A percentile compares a stretch with the other conserved stretches of the same genome.
Evolutionary conservation across 306 rosid species (phyloP).

Genomic region (Erythrophleum fordii): DNA sequence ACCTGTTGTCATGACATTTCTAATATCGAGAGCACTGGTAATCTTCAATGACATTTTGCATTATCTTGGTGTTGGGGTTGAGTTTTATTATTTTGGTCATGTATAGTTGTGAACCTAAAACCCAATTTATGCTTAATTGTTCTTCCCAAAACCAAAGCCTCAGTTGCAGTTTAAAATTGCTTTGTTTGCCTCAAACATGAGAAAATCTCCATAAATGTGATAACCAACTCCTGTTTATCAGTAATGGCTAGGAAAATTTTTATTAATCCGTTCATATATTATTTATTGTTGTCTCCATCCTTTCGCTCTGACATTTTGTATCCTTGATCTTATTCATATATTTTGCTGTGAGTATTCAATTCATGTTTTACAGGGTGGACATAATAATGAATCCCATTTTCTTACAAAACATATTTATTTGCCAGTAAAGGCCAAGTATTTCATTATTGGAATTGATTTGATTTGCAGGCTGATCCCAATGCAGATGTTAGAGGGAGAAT

Average conservation of each 20-base stretch:
- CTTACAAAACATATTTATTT: not conserved
- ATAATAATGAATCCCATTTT: not conserved
- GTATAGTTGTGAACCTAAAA: not conserved
- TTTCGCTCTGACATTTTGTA: conserved; percentile 6
- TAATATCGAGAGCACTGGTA: conserved; percentile 97
- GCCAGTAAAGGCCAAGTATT: conserved; percentile 2
- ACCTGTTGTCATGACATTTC: conserved; percentile 92
- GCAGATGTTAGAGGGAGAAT: conserved; percentile 94
- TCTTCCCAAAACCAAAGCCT: not conserved
- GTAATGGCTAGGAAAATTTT: not conserved
- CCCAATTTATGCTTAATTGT: conserved; percentile 21
- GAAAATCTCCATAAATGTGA: not conserved
- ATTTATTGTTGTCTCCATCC: not conserved
- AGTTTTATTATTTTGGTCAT: not conserved
- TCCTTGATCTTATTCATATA: conserved; percentile 21
- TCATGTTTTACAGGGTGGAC: not conserved
- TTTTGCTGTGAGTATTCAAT: not conserved
- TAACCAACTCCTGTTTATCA: not conserved
- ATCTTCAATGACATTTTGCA: conserved; percentile 30
- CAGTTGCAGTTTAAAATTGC: not conserved
- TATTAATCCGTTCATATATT: not conserved
- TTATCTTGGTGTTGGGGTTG: not conserved
- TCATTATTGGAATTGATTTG: conserved; percentile 39
- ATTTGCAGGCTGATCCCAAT: conserved; percentile 94
- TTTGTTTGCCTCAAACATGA: conserved; percentile 3